These are phyloP conservation scores for Ambispora gerdemannii DNA, from an alignment of 192 early-diverging fungal genomes.

Conservation along the genomic window DNA sequence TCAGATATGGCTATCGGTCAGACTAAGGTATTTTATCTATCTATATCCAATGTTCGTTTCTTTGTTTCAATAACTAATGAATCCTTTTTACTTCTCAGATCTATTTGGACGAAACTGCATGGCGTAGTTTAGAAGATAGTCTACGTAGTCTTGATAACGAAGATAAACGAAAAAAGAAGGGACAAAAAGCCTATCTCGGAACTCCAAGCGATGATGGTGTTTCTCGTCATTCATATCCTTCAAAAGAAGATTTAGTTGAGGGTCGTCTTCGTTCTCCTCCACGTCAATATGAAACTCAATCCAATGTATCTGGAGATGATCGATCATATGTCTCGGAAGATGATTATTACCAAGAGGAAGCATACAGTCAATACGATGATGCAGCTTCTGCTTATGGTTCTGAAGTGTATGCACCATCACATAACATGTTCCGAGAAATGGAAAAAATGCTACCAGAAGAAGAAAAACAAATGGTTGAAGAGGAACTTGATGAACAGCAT, in stretches of 20 bases:
- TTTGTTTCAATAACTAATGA: too few species aligned
- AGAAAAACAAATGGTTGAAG: constrained; percentile 37
- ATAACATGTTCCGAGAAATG: constrained; percentile 46
- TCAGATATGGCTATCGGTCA: constrained; percentile 59
- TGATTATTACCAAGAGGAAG: constrained; percentile 54
- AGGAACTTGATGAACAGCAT: constrained; percentile 51
- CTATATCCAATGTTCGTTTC: not conserved
- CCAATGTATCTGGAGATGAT: constrained; percentile 48
- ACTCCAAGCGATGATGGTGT: constrained; percentile 6
- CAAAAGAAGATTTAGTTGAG: constrained; percentile 32
- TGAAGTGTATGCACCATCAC: constrained; percentile 39
- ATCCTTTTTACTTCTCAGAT: constrained; percentile 45
- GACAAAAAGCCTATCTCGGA: constrained; percentile 25
- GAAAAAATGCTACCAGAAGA: constrained; percentile 47
- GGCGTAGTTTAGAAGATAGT: constrained; percentile 80
- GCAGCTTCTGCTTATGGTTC: constrained; percentile 44
- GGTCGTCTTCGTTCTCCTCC: constrained; percentile 34
- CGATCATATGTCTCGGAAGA: constrained; percentile 62
- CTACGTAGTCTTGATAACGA: constrained; percentile 70
- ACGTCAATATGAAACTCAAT: constrained; percentile 40
- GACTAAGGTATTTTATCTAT: constrained; percentile 37
- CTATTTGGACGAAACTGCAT: constrained; percentile 72
- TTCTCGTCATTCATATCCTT: constrained; percentile 16
- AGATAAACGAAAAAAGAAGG: constrained; percentile 51
- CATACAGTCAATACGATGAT: constrained; percentile 29